Evolutionary conservation across 2,329 filamentous ascomycete species (phyloP).

Genomic region (Venturia oleaginea): DNA sequence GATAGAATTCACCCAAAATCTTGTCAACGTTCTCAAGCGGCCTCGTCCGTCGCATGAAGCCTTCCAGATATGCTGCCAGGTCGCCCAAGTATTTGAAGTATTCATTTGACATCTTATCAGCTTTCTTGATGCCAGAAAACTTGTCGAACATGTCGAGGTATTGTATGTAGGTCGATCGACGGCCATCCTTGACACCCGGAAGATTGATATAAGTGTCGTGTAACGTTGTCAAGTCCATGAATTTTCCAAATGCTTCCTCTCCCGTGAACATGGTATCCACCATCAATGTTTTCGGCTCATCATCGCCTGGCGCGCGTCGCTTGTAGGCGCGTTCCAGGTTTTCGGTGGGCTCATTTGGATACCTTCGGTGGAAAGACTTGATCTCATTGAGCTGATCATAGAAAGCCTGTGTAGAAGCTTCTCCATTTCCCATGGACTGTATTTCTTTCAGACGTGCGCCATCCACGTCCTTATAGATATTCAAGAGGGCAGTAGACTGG

Average conservation of each 20-base stretch:
- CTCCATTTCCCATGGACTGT: slow-evolving; percentile 72
- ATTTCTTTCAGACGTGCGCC: slow-evolving; percentile 68
- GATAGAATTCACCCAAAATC: slow-evolving; percentile 65
- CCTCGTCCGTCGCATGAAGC: slow-evolving; percentile 73
- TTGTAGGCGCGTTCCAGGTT: slow-evolving; percentile 92
- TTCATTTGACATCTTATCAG: slow-evolving; percentile 81
- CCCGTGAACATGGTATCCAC: slow-evolving; percentile 92
- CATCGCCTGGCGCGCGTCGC: slow-evolving; percentile 54
- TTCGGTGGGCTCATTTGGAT: slow-evolving; percentile 90
- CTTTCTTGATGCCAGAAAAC: slow-evolving; percentile 70
- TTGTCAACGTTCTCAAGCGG: slow-evolving; percentile 81
- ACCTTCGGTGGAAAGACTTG: slow-evolving; percentile 79
- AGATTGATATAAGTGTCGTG: slow-evolving; percentile 90
- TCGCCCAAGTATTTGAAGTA: slow-evolving; percentile 86
- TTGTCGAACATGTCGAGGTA: slow-evolving; percentile 87
- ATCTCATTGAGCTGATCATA: slow-evolving; percentile 75
- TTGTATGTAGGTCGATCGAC: slow-evolving; percentile 75
- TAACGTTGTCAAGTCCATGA: slow-evolving; percentile 74
- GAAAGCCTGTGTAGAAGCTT: slow-evolving; percentile 78
- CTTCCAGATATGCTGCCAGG: slow-evolving; percentile 74
- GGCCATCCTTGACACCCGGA: slow-evolving; percentile 59
- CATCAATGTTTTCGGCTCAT: slow-evolving; percentile 50
- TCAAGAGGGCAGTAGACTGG: slow-evolving; percentile 70
- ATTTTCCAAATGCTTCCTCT: slow-evolving; percentile 88
- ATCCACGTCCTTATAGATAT: slow-evolving; percentile 74